Conservation (phyloP, 257 asterid species). For the Solanum sejunctum region DNA sequence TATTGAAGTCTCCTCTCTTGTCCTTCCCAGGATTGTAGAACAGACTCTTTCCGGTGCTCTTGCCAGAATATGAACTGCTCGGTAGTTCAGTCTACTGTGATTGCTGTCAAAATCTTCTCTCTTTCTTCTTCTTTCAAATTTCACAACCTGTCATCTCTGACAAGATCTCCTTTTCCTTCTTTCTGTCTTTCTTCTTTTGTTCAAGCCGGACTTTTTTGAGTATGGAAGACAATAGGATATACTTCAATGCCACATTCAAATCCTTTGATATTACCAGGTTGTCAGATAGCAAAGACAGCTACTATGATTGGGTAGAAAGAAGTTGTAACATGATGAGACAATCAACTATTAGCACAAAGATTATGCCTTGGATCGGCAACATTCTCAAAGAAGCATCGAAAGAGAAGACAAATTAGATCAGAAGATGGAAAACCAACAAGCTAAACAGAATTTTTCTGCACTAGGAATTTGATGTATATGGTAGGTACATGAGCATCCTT, state of each 20-base stretch:
- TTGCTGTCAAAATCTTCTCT: not conserved
- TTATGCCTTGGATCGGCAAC: not conserved
- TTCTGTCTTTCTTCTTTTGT: not conserved
- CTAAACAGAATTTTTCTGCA: not conserved
- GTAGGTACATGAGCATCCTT: not conserved
- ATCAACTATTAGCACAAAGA: not conserved
- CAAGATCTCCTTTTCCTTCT: not conserved
- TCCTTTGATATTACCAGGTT: not conserved
- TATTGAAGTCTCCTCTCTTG: not conserved
- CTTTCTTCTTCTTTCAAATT: not conserved
- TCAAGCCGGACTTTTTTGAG: not conserved
- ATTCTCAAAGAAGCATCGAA: not conserved
- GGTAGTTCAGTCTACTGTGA: not conserved
- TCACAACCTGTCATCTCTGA: not conserved
- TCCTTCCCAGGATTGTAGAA: not conserved
- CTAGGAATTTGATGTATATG: not conserved
- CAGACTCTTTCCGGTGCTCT: not conserved
- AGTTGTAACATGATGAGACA: not conserved
- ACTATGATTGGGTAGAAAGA: not conserved
- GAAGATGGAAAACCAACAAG: not conserved
- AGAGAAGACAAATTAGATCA: not conserved
- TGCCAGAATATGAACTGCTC: not conserved
- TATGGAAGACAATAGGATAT: not conserved
- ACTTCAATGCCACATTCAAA: not conserved
- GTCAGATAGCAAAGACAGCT: not conserved